Evolutionary conservation across 768 basidiomycete genomes (phyloP).

Genomic region (Hypholoma fasciculare): DNA sequence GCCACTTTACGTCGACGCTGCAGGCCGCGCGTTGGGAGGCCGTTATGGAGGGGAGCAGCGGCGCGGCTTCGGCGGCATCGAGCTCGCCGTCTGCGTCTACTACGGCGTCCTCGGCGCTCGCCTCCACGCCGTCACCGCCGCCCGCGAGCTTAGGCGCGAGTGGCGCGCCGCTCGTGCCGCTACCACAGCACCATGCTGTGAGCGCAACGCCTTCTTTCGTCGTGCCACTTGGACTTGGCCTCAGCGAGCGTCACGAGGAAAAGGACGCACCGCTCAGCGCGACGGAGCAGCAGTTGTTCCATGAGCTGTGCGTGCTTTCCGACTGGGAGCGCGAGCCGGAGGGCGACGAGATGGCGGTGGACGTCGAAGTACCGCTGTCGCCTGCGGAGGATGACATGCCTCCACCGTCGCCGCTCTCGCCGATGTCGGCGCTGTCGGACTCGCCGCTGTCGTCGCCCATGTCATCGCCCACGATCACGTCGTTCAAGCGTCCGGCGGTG

Average conservation of each 20-base stretch:
- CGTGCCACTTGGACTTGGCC: neutral
- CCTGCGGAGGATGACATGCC: neutral
- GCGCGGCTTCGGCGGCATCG: too few species aligned
- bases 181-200: too few species aligned
- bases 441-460: constrained; percentile 9
- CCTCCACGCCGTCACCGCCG: neutral
- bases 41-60: neutral
- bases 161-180: neutral
- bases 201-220: neutral
- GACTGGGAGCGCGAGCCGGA: constrained; percentile 49
- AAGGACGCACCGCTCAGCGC: constrained; percentile 61
- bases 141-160: neutral
- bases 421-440: constrained; percentile 1
- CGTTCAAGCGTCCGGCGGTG: neutral
- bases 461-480: constrained; percentile 6
- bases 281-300: constrained; percentile 73
- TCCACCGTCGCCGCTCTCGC: neutral
- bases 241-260: constrained; percentile 16
- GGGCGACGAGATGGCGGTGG: constrained; percentile 9
- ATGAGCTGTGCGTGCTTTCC: constrained; percentile 56
- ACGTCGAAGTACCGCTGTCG: neutral
- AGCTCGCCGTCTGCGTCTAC: neutral
- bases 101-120: neutral
- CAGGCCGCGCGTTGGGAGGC: constrained; percentile 31
- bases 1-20: constrained; percentile 56